Evolutionary conservation across 2,329 filamentous ascomycete genomes (phyloP), one percentile per base, ranked within the genome.

Genomic region (Pseudogymnoascus sp.): DNA sequence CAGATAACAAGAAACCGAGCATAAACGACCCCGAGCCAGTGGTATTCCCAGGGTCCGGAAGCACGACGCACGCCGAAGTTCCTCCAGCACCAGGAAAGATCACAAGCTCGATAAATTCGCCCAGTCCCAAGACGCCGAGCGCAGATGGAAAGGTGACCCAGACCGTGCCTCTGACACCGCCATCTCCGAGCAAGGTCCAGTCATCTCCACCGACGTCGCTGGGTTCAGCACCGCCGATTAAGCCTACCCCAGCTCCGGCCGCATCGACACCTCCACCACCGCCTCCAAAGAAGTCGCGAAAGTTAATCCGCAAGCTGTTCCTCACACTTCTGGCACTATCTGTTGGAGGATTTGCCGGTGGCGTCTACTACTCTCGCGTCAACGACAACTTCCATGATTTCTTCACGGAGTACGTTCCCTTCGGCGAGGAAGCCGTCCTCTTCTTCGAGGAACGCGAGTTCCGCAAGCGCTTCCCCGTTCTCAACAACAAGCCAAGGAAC

Each of bases 381-480:
- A 96, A 89, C 73, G 94, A 99, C 80, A 96, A 91, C 78, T 99
- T 97, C 83, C 93, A 99, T 78, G 94, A 99, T 77, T 94, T 97
- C 80, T 99, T 99, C 78, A 97, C 92, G 71, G 92, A 97, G 78
- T 99, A 93, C 75, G 78, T 99, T 16, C 94, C 94, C 21, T 96
- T 90, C 69, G 94, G 92, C 71, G 94, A 99, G 78, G 91, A 96
- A 74, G 89, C 89, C 16, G 93, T 99, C 53, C 85, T 96, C 25
- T 97, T 96, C 78, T 87, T 99, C 61, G 94, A 99, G 77, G 94
- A 99, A 78, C 85, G 89, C 69, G 92, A 97, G 72, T 97, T 96
- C 79, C 86, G 89, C 73, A 92, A 89, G 77, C 87, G 90, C 64
- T 97, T 96, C 79, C 86, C 85, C 7, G 78, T 78, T 67, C 79